A percentile compares a stretch with the other conserved stretches of the same genome.
Conservation (phyloP, 2,329 filamentous ascomycete genomes). For the Aspergillus pseudonomiae region DNA sequence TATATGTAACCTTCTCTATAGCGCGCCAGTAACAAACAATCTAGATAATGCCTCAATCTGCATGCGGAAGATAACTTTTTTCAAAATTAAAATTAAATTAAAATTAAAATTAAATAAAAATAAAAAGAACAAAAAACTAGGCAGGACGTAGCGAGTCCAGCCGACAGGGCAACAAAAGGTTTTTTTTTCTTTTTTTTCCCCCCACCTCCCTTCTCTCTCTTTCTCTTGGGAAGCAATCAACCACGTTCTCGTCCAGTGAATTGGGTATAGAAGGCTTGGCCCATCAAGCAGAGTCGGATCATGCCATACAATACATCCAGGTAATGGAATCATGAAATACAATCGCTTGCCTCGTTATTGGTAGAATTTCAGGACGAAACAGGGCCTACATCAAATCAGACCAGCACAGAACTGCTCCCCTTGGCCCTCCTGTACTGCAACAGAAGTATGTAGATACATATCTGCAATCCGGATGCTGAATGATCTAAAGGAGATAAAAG, state of each 20-base stretch:
- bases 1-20: neutral
- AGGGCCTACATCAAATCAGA: neutral
- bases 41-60: neutral
- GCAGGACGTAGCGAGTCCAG: neutral
- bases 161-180: neutral
- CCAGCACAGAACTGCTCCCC: neutral
- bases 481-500: neutral
- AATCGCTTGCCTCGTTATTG: neutral
- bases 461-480: neutral
- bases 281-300: neutral
- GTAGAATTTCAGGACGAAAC: neutral
- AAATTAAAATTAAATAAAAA: too few species aligned
- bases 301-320: neutral
- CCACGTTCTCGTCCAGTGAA: neutral
- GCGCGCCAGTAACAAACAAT: neutral
- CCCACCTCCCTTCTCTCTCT: neutral
- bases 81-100: too few species aligned
- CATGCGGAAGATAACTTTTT: neutral
- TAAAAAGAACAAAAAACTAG: neutral
- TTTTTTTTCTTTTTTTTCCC: neutral
- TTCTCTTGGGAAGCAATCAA: neutral
- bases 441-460: neutral
- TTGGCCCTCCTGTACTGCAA: neutral
- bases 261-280: neutral
- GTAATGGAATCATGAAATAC: neutral